Evolutionary conservation across 2,329 filamentous ascomycete species (phyloP).

Genomic region (Endoconidiophora polonica): DNA sequence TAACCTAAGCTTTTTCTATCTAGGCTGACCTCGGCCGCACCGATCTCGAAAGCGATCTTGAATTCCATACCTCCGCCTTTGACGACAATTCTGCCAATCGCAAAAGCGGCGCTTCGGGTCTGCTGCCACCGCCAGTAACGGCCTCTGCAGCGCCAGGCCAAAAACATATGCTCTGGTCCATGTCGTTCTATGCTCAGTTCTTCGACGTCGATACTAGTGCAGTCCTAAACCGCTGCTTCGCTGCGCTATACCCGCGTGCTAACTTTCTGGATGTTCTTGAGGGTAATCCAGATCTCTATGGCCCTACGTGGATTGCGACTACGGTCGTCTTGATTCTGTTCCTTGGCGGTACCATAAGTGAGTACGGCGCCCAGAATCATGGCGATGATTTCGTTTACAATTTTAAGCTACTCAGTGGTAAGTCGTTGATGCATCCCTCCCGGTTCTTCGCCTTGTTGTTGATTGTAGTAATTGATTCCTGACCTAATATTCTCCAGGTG

Average conservation of each 20-base stretch:
- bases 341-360: slow-evolving; percentile 83
- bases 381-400: slow-evolving; percentile 74
- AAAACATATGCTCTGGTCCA: slow-evolving; percentile 83
- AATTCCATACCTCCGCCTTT: slow-evolving; percentile 92
- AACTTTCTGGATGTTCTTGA: slow-evolving; percentile 97
- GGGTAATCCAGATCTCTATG: slow-evolving; percentile 91
- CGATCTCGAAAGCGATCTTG: slow-evolving; percentile 94
- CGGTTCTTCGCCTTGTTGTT: background rate
- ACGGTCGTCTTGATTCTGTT: slow-evolving; percentile 94
- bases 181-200: slow-evolving; percentile 92
- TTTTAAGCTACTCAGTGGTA: slow-evolving; percentile 73
- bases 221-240: slow-evolving; percentile 71
- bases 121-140: slow-evolving; percentile 40
- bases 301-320: slow-evolving; percentile 96
- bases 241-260: slow-evolving; percentile 73
- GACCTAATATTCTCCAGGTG: slow-evolving; percentile 32
- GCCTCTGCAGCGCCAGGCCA: slow-evolving; percentile 26
- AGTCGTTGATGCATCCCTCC: slow-evolving; percentile 15
- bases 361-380: slow-evolving; percentile 59
- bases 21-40: slow-evolving; percentile 96
- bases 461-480: background rate
- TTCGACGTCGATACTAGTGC: slow-evolving; percentile 95
- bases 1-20: slow-evolving; percentile 9
- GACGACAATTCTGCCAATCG: slow-evolving; percentile 37
- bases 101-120: slow-evolving; percentile 28